These are phyloP conservation scores for Scenedesmus sp. DNA, from an alignment of 163 green algal species.

Conservation along the genomic window DNA sequence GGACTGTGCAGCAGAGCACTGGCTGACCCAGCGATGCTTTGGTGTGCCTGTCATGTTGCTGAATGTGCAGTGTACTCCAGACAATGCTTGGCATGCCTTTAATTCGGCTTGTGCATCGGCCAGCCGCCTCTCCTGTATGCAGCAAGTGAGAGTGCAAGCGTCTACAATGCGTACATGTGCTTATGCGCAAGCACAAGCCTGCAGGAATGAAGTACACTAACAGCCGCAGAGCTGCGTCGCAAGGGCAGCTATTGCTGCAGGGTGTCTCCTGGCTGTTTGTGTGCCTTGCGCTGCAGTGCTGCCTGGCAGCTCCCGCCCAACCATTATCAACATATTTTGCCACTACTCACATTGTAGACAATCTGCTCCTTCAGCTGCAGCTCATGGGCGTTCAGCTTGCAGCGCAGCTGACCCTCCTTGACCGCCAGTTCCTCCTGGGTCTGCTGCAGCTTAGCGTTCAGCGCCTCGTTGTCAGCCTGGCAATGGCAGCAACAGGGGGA, in stretches of 20 bases:
- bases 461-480: conserved; percentile 21
- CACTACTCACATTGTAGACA: conserved; percentile 45
- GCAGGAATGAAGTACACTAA: neutral
- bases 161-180: neutral
- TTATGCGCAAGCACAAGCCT: neutral
- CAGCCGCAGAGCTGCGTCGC: neutral
- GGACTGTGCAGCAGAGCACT: neutral
- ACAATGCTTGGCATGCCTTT: neutral
- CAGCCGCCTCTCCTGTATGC: neutral
- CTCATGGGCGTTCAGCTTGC: conserved; percentile 46
- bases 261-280: neutral
- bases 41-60: neutral
- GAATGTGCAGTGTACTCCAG: neutral
- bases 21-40: neutral
- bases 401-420: conserved; percentile 36
- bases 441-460: neutral
- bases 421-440: conserved; percentile 6
- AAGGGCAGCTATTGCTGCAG: neutral
- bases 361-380: conserved; percentile 53
- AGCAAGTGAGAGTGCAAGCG: neutral
- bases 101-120: neutral
- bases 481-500: neutral
- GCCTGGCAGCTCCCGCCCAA: neutral
- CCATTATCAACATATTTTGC: neutral
- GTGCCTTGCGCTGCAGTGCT: neutral